phyloP scores from a whole-genome alignment of 169 alveolate genomes.

The Plasmodium blacklocki region DNA sequence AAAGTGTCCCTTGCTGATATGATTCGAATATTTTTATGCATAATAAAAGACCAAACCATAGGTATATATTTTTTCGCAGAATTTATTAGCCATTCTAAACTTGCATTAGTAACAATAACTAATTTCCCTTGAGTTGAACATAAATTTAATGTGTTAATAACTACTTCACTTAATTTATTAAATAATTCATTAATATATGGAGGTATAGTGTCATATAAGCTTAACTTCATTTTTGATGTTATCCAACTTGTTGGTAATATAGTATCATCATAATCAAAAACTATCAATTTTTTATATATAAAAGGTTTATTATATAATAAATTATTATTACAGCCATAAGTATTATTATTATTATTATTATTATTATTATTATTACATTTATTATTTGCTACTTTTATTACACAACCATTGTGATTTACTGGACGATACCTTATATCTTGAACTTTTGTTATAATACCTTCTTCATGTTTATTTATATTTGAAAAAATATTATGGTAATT shows the following conservation, averaged over 20 bases:
- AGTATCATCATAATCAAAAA: conserved; percentile 91
- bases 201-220: conserved; percentile 78
- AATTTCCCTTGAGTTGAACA: conserved; percentile 83
- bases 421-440: background rate
- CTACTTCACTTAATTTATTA: conserved; percentile 83
- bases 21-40: conserved; percentile 83
- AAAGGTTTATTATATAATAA: conserved; percentile 17
- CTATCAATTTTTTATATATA: conserved; percentile 82
- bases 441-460: conserved; percentile 6
- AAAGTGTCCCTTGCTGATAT: conserved; percentile 90
- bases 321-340: too few relatives aligned
- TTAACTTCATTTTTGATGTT: conserved; percentile 78
- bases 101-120: conserved; percentile 90
- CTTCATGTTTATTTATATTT: conserved; percentile 6
- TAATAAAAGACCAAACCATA: conserved; percentile 82
- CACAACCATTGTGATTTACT: background rate
- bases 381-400: background rate
- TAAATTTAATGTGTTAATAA: conserved; percentile 80
- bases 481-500: background rate
- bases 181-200: conserved; percentile 70
- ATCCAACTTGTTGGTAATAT: conserved; percentile 89
- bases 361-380: conserved; percentile 26
- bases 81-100: conserved; percentile 88
- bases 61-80: conserved; percentile 88
- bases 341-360: background rate